Percentiles rank a stretch among this genome's conserved stretches.
Conservation (phyloP, 331 rosid genomes). For the Quercus phellos region DNA sequence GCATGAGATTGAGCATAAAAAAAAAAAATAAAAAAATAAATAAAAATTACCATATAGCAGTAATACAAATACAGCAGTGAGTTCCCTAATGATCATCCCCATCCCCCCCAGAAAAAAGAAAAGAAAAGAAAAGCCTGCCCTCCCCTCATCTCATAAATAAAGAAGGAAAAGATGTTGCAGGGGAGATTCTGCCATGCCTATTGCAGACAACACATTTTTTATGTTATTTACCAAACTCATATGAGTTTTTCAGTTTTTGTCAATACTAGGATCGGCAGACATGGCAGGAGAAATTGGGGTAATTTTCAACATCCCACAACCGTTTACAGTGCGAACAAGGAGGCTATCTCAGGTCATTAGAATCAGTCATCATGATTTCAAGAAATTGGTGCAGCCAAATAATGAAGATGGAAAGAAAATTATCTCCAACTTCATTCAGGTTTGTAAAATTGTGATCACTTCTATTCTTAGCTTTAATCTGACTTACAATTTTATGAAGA, state of each 20-base stretch:
- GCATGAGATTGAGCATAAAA: not conserved
- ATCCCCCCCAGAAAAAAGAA: no score
- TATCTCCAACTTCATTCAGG: slow-evolving; percentile 63
- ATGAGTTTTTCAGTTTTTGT: slow-evolving; percentile 46
- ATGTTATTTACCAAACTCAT: slow-evolving; percentile 23
- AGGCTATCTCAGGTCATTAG: slow-evolving; percentile 72
- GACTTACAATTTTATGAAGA: not conserved
- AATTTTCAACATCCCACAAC: slow-evolving; percentile 72
- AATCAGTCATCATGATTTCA: slow-evolving; percentile 65
- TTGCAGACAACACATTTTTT: not conserved
- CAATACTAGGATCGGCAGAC: slow-evolving; percentile 56
- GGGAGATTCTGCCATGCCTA: not conserved
- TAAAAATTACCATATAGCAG: not conserved
- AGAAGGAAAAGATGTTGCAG: not conserved
- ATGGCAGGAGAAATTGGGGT: slow-evolving; percentile 80
- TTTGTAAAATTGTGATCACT: slow-evolving; percentile 25
- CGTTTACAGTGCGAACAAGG: slow-evolving; percentile 77
- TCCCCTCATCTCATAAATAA: not conserved
- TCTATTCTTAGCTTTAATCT: not conserved
- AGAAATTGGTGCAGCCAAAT: slow-evolving; percentile 64
- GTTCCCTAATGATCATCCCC: not conserved
- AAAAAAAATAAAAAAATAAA: not conserved
- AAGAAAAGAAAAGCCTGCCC: not conserved
- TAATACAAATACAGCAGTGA: not conserved
- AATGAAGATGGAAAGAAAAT: slow-evolving; percentile 58